Evolutionary conservation across 23 red algal species (phyloP).

Genomic region (Gracilaria vermiculophylla): DNA sequence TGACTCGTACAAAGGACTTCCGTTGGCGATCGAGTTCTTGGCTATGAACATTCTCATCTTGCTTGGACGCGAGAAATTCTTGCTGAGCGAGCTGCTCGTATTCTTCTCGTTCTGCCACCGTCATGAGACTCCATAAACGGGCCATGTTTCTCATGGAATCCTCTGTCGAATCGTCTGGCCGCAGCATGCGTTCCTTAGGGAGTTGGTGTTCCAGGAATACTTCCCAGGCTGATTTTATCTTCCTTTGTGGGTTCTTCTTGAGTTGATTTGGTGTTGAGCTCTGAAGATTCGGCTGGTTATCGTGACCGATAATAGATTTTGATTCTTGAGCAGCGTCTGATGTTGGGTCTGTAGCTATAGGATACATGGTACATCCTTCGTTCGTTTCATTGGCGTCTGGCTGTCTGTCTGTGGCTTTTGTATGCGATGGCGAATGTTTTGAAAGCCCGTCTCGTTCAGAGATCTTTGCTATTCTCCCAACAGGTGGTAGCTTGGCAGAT

Average conservation of each 20-base stretch:
- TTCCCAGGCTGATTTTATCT: constrained; percentile 67
- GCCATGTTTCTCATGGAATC: constrained; percentile 74
- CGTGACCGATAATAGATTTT: neutral
- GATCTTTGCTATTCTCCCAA: neutral
- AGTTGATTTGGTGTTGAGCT: neutral
- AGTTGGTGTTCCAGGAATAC: constrained; percentile 60
- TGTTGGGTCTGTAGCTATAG: neutral
- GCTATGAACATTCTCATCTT: neutral
- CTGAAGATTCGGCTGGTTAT: neutral
- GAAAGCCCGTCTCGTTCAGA: neutral
- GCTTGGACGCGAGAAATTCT: neutral
- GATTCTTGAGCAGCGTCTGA: neutral
- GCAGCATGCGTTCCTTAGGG: constrained; percentile 57
- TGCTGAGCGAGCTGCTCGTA: constrained; percentile 35
- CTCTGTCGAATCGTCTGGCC: constrained; percentile 48
- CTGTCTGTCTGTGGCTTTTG: no score
- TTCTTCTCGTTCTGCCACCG: constrained; percentile 7
- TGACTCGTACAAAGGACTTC: neutral
- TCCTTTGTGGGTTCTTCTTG: neutral
- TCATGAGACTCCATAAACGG: constrained; percentile 61
- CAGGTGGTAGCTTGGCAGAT: constrained; percentile 16
- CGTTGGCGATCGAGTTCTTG: neutral
- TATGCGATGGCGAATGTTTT: neutral
- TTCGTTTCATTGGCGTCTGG: neutral
- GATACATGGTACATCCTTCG: neutral